These are phyloP conservation scores for Coniosporium tulheliwenetii DNA, from an alignment of 2,329 filamentous ascomycete genomes.

Conservation along the genomic window DNA sequence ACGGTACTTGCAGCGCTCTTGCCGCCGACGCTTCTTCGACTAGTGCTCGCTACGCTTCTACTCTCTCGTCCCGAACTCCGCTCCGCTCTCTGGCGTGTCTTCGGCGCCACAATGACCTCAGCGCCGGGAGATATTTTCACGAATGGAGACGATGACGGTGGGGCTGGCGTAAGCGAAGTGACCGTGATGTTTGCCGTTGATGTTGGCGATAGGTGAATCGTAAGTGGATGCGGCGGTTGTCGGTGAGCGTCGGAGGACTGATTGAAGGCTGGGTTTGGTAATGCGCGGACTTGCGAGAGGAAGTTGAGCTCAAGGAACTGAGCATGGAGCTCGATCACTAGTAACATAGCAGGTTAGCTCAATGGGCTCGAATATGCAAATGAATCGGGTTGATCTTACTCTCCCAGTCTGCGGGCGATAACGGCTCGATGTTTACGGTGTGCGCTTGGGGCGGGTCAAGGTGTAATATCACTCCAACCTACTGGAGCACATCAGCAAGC, in stretches of 20 bases:
- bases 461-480: constrained; percentile 54
- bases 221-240: constrained; percentile 59
- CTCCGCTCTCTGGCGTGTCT: constrained; percentile 58
- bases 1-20: constrained; percentile 61
- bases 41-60: constrained; percentile 64
- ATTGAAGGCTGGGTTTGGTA: constrained; percentile 67
- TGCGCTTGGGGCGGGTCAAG: constrained; percentile 81
- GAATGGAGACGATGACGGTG: constrained; percentile 55
- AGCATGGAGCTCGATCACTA: constrained; percentile 86
- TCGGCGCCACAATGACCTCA: constrained; percentile 93
- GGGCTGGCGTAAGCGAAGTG: constrained; percentile 63
- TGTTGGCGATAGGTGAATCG: constrained; percentile 84
- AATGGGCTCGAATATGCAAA: neutral
- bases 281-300: constrained; percentile 76
- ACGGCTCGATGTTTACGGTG: constrained; percentile 89
- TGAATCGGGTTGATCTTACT: constrained; percentile 28
- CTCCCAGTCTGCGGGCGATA: constrained; percentile 95
- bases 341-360: neutral
- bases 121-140: constrained; percentile 88
- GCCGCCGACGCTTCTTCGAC: constrained; percentile 54
- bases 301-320: constrained; percentile 92
- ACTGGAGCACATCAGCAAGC: constrained; percentile 8
- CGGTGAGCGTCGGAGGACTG: constrained; percentile 29
- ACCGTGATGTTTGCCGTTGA: constrained; percentile 87
- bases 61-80: constrained; percentile 53